A percentile compares a stretch with the other conserved stretches of the same genome.
phyloP scores from a whole-genome alignment of 2,329 filamentous ascomycete species.

The Pestalotiopsis sp. region DNA sequence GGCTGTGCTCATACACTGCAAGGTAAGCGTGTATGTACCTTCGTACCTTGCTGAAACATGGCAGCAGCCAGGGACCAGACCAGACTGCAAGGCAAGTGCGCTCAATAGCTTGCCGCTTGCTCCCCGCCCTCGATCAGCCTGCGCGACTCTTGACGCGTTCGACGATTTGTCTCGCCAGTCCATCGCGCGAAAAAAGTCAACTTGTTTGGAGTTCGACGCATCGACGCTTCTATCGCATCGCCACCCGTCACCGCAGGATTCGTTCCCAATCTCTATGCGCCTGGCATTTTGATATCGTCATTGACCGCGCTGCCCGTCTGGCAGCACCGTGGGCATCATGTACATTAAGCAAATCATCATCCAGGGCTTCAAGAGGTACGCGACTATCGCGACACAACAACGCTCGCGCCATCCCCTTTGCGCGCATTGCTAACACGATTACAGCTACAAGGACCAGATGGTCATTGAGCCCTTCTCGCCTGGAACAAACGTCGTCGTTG shows the following conservation, averaged over 20 bases:
- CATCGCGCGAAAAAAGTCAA: not conserved
- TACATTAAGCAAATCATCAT: conserved; percentile 99
- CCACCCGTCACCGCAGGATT: not conserved
- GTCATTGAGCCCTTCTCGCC: conserved; percentile 98
- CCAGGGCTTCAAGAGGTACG: conserved; percentile 97
- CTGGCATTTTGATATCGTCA: not conserved
- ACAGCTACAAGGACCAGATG: conserved; percentile 98
- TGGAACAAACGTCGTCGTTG: conserved; percentile 97
- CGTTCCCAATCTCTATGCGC: not conserved
- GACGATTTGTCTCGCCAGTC: conserved; percentile 1
- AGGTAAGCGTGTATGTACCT: not conserved
- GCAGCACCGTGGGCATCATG: conserved; percentile 59
- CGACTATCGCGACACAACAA: conserved; percentile 16
- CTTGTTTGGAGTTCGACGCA: not conserved
- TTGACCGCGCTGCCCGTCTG: conserved; percentile 34
- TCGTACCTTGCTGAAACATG: not conserved
- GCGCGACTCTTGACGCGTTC: conserved; percentile 6
- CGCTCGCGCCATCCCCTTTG: conserved; percentile 17
- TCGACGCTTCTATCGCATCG: conserved; percentile 8
- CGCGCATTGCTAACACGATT: conserved; percentile 24
- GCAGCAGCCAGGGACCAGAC: not conserved
- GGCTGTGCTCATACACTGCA: not conserved
- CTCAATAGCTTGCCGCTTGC: not conserved
- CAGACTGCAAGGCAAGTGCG: not conserved
- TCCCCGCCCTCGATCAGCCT: conserved; percentile 1